phyloP scores from a whole-genome alignment of 345 rosid genomes.

The Geranium rotundifolium region DNA sequence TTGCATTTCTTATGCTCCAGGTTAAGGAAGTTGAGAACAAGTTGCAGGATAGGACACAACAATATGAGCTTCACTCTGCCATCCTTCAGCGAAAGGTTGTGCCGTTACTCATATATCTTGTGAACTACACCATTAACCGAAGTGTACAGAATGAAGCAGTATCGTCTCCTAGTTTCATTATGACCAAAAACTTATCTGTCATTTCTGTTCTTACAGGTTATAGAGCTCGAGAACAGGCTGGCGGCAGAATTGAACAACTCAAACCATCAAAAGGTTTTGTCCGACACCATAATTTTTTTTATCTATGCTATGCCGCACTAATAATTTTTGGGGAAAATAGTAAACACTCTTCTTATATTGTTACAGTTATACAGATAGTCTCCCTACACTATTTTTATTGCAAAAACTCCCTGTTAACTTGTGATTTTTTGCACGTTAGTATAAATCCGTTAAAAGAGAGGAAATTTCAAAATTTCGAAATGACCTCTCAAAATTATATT shows the following conservation, averaged over 20 bases:
- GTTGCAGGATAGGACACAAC: constrained; percentile 18
- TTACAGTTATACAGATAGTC: too few species aligned
- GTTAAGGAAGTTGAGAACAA: constrained; percentile 23
- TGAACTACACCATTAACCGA: neutral
- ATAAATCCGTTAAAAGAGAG: too few species aligned
- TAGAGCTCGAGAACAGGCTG: constrained; percentile 14
- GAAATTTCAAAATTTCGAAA: too few species aligned
- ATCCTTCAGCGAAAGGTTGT: constrained; percentile 28
- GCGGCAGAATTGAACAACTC: neutral
- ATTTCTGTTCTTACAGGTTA: constrained; percentile 6
- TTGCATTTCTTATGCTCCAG: constrained; percentile 12
- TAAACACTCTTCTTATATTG: too few species aligned
- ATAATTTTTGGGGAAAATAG: too few species aligned
- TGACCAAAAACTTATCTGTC: neutral
- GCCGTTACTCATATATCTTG: neutral
- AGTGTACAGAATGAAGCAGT: neutral
- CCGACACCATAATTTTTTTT: neutral
- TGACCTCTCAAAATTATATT: too few species aligned
- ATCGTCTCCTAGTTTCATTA: neutral
- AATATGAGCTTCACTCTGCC: constrained; percentile 17
- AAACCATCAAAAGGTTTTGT: constrained; percentile 19
- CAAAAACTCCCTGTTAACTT: too few species aligned
- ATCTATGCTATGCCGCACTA: neutral
- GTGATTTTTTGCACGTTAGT: too few species aligned
- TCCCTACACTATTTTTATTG: too few species aligned